Base-by-base conservation (phyloP, 495 filamentous ascomycete genomes). In the Haplographium delicatum region DNA sequence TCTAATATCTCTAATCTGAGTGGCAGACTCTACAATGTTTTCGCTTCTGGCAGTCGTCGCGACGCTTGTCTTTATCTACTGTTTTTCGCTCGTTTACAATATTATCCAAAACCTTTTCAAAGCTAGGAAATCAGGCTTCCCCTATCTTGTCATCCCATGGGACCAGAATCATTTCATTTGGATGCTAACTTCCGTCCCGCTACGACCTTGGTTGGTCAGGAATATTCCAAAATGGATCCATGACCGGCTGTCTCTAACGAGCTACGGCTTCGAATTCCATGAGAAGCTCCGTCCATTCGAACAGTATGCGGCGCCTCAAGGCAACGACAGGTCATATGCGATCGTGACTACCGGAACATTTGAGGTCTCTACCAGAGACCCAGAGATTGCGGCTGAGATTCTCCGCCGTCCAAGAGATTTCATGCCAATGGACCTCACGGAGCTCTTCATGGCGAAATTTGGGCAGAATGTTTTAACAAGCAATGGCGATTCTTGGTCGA, bases 381-480 rank as follows among this genome's bases (percentile, higher is more conserved):
- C 61, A 4, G 54, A 58, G 44, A 46, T 60, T 16, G 42, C 38
- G 15, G 13, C 23, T 11, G 55, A 65, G 50, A 43, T 65, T 9
- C 44, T 63, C 23, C 20, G 42, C 24, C 61, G 62, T 1, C 54
- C 59, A 6, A 44, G 47, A 33, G 61, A 63, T 54, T 65, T 65
- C 42, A 41, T 57, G 26, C 52, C 54, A 27, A 9, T 45, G 10
- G 54, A 49, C 16, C 26, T 62, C 15, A 40, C 47, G 16, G 47
- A 39, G 19, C 16, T 62, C 18, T 55, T 62, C 30, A 50, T 65
- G 37, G 58, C 16, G 18, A 46, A 48, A 35, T 62, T 64, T 27
- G 63, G 61, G 20, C 49, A 45, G 13, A 66, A 64, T 53, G 50
- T 64, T 19, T 46, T 66, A 31, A 66, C 56, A 1, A 51, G 43